Evolutionary conservation across 75 land plant species (phyloP).

Genomic region (Cupressus sempervirens): DNA sequence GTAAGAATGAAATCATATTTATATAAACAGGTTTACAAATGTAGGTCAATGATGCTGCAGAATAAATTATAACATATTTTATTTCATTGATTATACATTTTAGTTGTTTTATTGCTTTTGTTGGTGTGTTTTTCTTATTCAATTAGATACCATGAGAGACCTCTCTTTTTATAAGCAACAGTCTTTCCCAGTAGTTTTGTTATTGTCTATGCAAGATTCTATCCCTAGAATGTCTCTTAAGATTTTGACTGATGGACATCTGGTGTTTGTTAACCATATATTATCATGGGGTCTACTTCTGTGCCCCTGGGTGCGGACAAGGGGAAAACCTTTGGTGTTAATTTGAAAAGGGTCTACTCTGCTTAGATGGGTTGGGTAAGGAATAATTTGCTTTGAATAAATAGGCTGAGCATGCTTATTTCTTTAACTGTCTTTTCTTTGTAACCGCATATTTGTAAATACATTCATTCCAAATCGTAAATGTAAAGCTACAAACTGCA

Average conservation of each 20-base stretch:
- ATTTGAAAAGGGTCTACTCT: not conserved
- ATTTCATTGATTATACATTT: not conserved
- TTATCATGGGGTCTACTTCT: no score
- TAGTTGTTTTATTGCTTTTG: not conserved
- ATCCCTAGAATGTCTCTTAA: no score
- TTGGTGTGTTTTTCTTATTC: not conserved
- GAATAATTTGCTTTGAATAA: not conserved
- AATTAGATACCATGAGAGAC: no score
- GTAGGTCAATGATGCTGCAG: no score
- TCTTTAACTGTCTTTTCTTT: not conserved
- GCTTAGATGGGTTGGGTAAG: not conserved
- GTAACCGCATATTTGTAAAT: not conserved
- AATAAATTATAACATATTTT: no score
- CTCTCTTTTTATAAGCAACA: not conserved
- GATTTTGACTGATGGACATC: not conserved
- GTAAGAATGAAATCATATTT: no score
- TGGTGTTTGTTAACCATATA: not conserved
- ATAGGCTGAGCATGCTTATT: not conserved
- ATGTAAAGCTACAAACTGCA: not conserved
- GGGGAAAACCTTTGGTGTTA: no score
- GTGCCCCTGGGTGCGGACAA: not conserved
- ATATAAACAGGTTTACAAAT: no score
- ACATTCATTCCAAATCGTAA: not conserved
- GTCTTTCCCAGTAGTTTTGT: not conserved
- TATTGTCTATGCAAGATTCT: not conserved